Conservation (phyloP, 257 asterid genomes). For the Jasminum sambac region DNA sequence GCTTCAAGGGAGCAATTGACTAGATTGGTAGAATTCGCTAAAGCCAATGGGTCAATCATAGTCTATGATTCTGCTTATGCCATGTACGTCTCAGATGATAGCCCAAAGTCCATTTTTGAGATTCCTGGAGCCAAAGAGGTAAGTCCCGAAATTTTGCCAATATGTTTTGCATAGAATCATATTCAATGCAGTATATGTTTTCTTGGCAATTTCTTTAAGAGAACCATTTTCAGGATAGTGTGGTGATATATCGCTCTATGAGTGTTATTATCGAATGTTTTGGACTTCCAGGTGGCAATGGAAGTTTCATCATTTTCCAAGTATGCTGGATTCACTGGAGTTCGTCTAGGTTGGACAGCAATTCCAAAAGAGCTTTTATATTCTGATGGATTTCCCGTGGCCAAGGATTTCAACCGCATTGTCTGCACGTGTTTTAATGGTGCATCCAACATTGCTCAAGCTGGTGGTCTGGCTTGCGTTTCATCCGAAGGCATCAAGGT, state of each 20-base stretch:
- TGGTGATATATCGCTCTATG: neutral
- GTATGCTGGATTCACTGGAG: conserved; percentile 97
- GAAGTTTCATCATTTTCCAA: conserved; percentile 97
- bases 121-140: conserved; percentile 99
- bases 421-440: conserved; percentile 94
- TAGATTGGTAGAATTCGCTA: conserved; percentile 80
- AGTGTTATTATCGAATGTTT: conserved; percentile 5
- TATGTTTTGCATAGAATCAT: conserved; percentile 1
- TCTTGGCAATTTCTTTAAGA: neutral
- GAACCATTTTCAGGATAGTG: neutral
- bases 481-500: conserved; percentile 89
- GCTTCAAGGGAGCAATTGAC: conserved; percentile 93
- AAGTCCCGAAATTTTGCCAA: conserved; percentile 8
- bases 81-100: conserved; percentile 87
- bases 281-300: conserved; percentile 75
- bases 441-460: conserved; percentile 95
- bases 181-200: too few relatives aligned
- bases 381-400: conserved; percentile 89
- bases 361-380: conserved; percentile 78
- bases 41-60: conserved; percentile 86
- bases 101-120: conserved; percentile 86
- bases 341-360: conserved; percentile 98
- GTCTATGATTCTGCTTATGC: conserved; percentile 99
- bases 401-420: conserved; percentile 94
- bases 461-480: conserved; percentile 92